Evolutionary conservation across 1,284 basidiomycete species (phyloP).

Genomic region (Microbotryum scabiosae): DNA sequence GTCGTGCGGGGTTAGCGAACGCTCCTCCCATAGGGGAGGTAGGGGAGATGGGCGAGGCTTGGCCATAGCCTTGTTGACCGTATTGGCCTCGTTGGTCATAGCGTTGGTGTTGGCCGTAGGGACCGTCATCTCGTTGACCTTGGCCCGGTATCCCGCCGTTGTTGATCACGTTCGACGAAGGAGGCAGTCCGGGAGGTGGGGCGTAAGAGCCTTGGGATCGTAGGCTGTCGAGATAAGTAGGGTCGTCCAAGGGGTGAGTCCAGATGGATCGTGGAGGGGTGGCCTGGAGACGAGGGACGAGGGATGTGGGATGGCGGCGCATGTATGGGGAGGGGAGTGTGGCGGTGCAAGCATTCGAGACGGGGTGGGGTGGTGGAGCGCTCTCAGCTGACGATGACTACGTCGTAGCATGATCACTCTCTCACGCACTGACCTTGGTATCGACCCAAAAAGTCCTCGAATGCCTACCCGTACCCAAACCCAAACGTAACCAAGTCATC

Average conservation of each 20-base stretch:
- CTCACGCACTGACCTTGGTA: constrained; percentile 2
- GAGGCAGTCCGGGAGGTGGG: constrained; percentile 21
- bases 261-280: constrained; percentile 39
- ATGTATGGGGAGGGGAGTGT: too few species aligned
- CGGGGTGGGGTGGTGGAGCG: too few species aligned
- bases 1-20: not conserved
- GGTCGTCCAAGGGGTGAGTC: constrained; percentile 37
- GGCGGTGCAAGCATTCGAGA: too few species aligned
- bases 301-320: not conserved
- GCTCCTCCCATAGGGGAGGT: too few species aligned
- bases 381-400: too few species aligned
- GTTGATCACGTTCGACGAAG: not conserved
- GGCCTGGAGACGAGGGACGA: constrained; percentile 7
- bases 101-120: constrained; percentile 4
- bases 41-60: too few species aligned
- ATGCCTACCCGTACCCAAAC: constrained; percentile 1
- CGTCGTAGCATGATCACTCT: too few species aligned
- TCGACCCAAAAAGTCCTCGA: constrained; percentile 15
- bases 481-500: too few species aligned
- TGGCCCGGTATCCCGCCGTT: constrained; percentile 10
- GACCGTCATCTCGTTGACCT: constrained; percentile 13
- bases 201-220: constrained; percentile 10
- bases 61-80: too few species aligned
- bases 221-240: not conserved
- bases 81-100: not conserved